Evolutionary conservation across 257 asterid genomes (phyloP), one percentile per base, ranked within the genome.

Genomic region (Nicotiana otophora): DNA sequence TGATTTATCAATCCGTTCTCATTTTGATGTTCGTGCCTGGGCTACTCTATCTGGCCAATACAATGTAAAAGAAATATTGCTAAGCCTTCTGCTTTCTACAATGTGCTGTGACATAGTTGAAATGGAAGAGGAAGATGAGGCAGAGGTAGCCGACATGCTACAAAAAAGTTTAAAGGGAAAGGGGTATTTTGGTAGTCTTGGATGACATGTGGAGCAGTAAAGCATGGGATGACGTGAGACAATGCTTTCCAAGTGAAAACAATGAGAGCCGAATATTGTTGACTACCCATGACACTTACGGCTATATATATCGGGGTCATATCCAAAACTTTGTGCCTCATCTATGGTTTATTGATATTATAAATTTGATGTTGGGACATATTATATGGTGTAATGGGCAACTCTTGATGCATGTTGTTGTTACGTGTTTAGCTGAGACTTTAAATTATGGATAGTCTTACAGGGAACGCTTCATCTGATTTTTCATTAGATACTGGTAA

Each of bases 221-320:
- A 10, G 69, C 64, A 48, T 85, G 86, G 84, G 33, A 78, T 28
- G 85, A 31, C 7, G 26, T 84, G 15, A 15, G 53, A 17, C 17
- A 2, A 17, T 67, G 69, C 12, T 82, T 85, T 36, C 85, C 88
- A 31, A 17, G 78, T 6, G 81, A 82, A 10, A 4, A 12, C 20
- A 85, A 76, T 33, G 58, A 85, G 23, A 84, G 86, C 60, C 57
- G 83, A 55, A 79, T 84, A 23, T 28, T 82, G 36, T 39, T 85
- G 14, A 85, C 85, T 2, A 85, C 81, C 70, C 81, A 83, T 42
- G 30, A 63, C 10, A 23, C 26, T 23, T 23, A 23, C 26, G 26
- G 26, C 26, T 23, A 23, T 23, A 23, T 23, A 23, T 23, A 23
- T 23, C 26, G 26, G 26, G 26, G 26, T 23, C 26, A 23, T 23